phyloP scores from a whole-genome alignment of 441 rosid genomes.

The Corymbia calophylla region DNA sequence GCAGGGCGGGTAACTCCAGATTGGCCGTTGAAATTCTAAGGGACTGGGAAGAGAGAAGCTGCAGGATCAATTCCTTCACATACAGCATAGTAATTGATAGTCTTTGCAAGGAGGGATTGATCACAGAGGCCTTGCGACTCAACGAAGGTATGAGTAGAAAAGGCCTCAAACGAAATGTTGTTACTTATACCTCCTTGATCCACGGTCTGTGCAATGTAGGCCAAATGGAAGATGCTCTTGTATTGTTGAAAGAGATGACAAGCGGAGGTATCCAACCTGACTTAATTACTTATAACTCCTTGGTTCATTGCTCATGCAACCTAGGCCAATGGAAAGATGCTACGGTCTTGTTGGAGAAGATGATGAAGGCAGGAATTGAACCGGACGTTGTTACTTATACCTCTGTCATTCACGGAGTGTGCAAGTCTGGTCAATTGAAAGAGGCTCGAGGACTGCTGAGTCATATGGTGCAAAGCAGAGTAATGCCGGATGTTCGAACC shows the following conservation, averaged over 20 bases:
- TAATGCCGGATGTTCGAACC: not conserved
- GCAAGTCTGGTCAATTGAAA: not conserved
- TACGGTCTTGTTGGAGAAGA: not conserved
- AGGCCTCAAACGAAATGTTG: accelerated
- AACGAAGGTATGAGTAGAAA: accelerated
- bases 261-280: not conserved
- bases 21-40: not conserved
- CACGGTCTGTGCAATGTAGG: not conserved
- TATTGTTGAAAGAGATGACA: accelerated
- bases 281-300: not conserved
- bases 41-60: not conserved
- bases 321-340: not conserved
- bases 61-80: not conserved
- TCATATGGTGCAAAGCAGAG: not conserved
- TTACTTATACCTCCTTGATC: not conserved
- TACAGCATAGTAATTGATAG: accelerated
- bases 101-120: not conserved
- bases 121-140: not conserved
- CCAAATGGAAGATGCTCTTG: not conserved
- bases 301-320: not conserved
- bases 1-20: not conserved
- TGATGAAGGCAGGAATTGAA: not conserved
- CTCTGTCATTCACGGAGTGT: not conserved
- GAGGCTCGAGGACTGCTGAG: not conserved
- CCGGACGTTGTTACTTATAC: not conserved